These are phyloP conservation scores for Juglanconis juglandina DNA, from an alignment of 2,329 filamentous ascomycete genomes.

Conservation along the genomic window DNA sequence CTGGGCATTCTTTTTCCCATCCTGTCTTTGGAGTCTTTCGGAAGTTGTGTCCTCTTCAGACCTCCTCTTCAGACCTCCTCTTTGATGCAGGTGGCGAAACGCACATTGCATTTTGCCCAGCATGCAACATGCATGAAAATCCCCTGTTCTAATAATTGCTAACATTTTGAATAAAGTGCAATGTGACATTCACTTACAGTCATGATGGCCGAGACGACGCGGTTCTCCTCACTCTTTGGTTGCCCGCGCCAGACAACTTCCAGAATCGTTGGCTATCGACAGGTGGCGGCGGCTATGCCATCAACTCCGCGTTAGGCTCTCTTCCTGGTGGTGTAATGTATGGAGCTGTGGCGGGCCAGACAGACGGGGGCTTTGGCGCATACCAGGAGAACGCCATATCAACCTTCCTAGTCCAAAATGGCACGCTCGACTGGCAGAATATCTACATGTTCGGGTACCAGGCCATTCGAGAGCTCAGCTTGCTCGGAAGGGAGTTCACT, in stretches of 20 bases:
- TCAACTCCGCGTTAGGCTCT: constrained; percentile 32
- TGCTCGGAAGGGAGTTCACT: constrained; percentile 43
- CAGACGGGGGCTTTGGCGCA: constrained; percentile 48
- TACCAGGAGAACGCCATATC: constrained; percentile 34
- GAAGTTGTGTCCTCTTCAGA: too few relatives aligned
- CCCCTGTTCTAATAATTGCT: too few relatives aligned
- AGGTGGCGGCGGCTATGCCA: constrained; percentile 44
- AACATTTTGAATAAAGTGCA: constrained; percentile 21
- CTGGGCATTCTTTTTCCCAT: too few relatives aligned
- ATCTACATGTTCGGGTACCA: constrained; percentile 50
- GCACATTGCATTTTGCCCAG: too few relatives aligned
- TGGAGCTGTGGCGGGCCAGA: constrained; percentile 45
- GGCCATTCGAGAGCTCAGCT: constrained; percentile 49
- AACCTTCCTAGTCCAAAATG: constrained; percentile 43
- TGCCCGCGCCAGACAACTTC: constrained; percentile 38
- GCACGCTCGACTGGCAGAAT: constrained; percentile 48
- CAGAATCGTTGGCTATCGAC: constrained; percentile 45
- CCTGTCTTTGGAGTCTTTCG: too few relatives aligned
- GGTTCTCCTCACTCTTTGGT: constrained; percentile 34
- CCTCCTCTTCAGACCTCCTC: too few relatives aligned
- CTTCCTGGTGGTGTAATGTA: constrained; percentile 40
- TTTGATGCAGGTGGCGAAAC: too few relatives aligned
- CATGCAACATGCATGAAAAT: too few relatives aligned
- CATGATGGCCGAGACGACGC: constrained; percentile 29
- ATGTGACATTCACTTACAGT: constrained; percentile 33